These are phyloP conservation scores for Halenospora varia DNA, from an alignment of 495 filamentous ascomycete genomes.

Conservation along the genomic window DNA sequence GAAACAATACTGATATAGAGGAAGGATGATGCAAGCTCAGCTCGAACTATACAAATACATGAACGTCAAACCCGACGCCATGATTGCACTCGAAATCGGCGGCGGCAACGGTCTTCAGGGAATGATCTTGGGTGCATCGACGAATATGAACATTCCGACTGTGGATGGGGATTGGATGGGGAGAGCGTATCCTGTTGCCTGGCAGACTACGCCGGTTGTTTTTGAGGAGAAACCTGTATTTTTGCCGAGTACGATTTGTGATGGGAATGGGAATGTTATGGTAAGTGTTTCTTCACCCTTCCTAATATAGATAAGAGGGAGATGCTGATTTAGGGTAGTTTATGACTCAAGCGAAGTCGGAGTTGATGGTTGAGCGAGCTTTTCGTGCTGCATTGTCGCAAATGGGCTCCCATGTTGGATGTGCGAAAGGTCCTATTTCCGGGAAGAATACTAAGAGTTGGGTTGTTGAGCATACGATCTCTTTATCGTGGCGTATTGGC, in stretches of 20 bases:
- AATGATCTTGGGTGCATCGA: conserved; percentile 44
- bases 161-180: conserved; percentile 58
- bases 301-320: too few relatives aligned
- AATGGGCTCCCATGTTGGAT: conserved; percentile 44
- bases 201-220: conserved; percentile 52
- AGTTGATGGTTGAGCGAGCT: conserved; percentile 36
- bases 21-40: conserved; percentile 42
- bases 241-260: conserved; percentile 41
- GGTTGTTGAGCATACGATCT: conserved; percentile 46
- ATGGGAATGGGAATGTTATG: conserved; percentile 49
- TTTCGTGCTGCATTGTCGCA: conserved; percentile 39
- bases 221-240: conserved; percentile 43
- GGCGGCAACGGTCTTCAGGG: conserved; percentile 51
- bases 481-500: conserved; percentile 50
- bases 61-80: conserved; percentile 21
- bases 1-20: background rate
- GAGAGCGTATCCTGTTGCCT: conserved; percentile 50
- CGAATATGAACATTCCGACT: conserved; percentile 44
- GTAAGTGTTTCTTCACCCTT: background rate
- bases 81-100: conserved; percentile 50
- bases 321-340: conserved; percentile 8
- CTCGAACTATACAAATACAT: conserved; percentile 39
- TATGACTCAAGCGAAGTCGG: conserved; percentile 37
- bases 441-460: conserved; percentile 43
- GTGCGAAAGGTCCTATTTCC: conserved; percentile 39